Evolutionary conservation across 106 monocot genomes (phyloP).

Genomic region (Dendrobium officinale): DNA sequence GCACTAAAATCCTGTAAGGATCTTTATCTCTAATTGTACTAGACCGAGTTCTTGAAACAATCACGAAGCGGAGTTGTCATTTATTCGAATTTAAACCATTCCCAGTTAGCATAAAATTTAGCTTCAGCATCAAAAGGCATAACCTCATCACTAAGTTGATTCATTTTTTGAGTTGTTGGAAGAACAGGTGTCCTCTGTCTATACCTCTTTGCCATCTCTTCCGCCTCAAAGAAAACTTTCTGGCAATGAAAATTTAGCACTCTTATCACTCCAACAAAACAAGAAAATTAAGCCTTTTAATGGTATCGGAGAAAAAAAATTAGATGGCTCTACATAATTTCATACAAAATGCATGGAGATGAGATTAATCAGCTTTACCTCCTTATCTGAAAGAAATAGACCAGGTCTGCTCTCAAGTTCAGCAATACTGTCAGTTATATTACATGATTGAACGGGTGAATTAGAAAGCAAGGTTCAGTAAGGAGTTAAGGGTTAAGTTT

Average conservation of each 20-base stretch:
- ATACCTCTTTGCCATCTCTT: constrained; percentile 73
- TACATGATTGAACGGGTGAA: neutral
- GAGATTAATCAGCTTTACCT: constrained; percentile 33
- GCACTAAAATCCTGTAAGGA: too few relatives aligned
- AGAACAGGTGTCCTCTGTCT: constrained; percentile 30
- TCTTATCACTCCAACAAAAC: neutral
- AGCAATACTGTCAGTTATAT: constrained; percentile 50
- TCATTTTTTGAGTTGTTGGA: constrained; percentile 8
- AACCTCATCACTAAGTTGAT: constrained; percentile 11
- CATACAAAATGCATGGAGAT: neutral
- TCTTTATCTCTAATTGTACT: neutral
- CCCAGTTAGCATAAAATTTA: constrained; percentile 69
- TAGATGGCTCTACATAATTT: neutral
- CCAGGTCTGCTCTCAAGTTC: constrained; percentile 83
- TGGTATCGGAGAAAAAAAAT: neutral
- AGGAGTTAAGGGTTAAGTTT: neutral
- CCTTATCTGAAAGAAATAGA: constrained; percentile 72
- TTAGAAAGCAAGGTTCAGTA: neutral
- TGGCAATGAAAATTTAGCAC: constrained; percentile 13
- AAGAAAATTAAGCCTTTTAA: too few relatives aligned
- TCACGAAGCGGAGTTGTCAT: neutral
- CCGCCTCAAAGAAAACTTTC: constrained; percentile 86
- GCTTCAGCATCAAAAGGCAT: constrained; percentile 70
- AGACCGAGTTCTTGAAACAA: neutral
- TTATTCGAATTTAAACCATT: constrained; percentile 79